phyloP scores from a whole-genome alignment of 768 basidiomycete genomes.

The Phaffia tasmanica region DNA sequence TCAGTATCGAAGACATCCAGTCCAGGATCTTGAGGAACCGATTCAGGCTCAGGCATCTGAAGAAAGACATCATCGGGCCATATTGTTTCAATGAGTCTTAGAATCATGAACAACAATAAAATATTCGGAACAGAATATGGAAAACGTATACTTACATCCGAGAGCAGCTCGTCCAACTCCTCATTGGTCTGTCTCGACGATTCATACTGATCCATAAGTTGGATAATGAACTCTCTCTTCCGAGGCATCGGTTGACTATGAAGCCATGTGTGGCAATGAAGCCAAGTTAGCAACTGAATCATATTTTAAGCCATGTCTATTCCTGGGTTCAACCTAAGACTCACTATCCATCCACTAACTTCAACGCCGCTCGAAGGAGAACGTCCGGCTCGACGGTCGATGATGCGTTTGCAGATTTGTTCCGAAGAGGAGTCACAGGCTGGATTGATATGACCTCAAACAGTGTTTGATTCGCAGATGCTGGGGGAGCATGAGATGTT shows the following conservation, averaged over 20 bases:
- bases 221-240: conserved; percentile 16
- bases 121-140: too few species aligned
- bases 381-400: conserved; percentile 14
- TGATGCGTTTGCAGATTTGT: conserved; percentile 6
- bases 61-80: too few species aligned
- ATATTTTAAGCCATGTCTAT: background rate
- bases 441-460: conserved; percentile 21
- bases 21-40: too few species aligned
- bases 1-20: too few species aligned
- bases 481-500: conserved; percentile 19
- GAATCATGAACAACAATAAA: too few species aligned
- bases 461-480: conserved; percentile 17
- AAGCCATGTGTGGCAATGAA: too few species aligned
- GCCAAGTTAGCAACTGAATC: background rate
- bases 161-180: too few species aligned
- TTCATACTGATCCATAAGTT: too few species aligned
- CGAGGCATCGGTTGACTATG: conserved; percentile 21
- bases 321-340: background rate
- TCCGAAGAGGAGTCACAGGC: conserved; percentile 19
- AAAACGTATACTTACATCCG: too few species aligned
- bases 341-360: conserved; percentile 25
- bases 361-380: conserved; percentile 16
- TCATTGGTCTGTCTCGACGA: too few species aligned
- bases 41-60: too few species aligned
- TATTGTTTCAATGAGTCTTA: too few species aligned